Evolutionary conservation across 2,329 filamentous ascomycete species (phyloP), one percentile per base, ranked within the genome.

Genomic region (Fusarium heterosporum): DNA sequence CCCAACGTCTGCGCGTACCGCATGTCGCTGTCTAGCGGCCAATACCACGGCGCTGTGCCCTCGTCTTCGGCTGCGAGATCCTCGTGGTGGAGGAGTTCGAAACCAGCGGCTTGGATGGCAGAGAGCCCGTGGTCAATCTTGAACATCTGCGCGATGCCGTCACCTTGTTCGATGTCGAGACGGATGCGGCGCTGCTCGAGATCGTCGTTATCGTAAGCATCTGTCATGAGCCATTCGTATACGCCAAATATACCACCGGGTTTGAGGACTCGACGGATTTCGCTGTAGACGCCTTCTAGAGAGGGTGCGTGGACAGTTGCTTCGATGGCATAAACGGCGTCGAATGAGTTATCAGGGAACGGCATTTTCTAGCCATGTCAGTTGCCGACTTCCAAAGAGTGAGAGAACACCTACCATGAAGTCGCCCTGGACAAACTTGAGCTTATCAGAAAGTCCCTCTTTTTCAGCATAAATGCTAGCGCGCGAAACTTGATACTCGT

Each of bases 161-260:
- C 91, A 73, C 96, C 96, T 77, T 93, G 90, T 84, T 99, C 96
- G 68, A 99, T 99, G 66, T 91, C 94, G 13, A 97, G 89, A 66
- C 96, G 92, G 75, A 98, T 96, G 75, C 92, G 88, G 69, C 93
- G 91, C 82, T 98, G 96, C 74, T 89, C 85, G 0, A 92, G 79
- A 84, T 97, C 93, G 63, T 91, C 84, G 77, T 97, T 95, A 82
- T 98, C 91, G 81, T 97, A 99, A 16, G 89, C 83, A 62, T 97
- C 94, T 8, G 94, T 98, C 96, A 99, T 98, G 75, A 98, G 85
- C 96, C 96, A 98, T 80, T 99, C 96, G 82, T 98, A 99, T 42
- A 98, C 95, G 75, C 95, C 96, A 73, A 98, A 99, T 45, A 93
- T 84, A 78, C 96, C 95, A 56, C 96, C 96, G 19, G 96, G 96